These are phyloP conservation scores for Astrocystis sublimbata DNA, from an alignment of 495 filamentous ascomycete species.

Conservation along the genomic window DNA sequence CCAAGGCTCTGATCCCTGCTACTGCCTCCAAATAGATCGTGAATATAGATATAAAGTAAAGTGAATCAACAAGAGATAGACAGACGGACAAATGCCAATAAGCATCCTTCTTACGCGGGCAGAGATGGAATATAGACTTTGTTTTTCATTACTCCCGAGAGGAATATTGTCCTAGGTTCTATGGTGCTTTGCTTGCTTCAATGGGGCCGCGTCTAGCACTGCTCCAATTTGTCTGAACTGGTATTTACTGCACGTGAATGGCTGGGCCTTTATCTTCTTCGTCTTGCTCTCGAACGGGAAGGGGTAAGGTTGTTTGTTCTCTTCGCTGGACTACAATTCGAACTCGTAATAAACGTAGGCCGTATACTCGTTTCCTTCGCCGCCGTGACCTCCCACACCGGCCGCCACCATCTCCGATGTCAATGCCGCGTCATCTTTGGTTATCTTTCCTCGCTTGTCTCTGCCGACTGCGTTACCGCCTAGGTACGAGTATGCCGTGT, in stretches of 20 bases:
- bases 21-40: constrained; percentile 28
- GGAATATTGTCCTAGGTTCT: not conserved
- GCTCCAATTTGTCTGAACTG: not conserved
- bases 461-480: constrained; percentile 92
- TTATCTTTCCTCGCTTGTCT: constrained; percentile 89
- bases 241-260: not conserved
- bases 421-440: constrained; percentile 76
- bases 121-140: constrained; percentile 7
- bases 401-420: constrained; percentile 77
- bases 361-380: constrained; percentile 81
- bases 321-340: constrained; percentile 45
- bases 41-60: not conserved
- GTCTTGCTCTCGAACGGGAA: constrained; percentile 56
- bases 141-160: constrained; percentile 3
- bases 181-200: not conserved
- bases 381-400: constrained; percentile 56
- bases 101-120: too few species aligned
- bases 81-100: too few species aligned
- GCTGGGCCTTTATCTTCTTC: constrained; percentile 7
- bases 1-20: constrained; percentile 43
- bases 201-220: not conserved
- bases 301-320: constrained; percentile 29
- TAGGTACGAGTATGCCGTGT: constrained; percentile 84
- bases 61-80: not conserved
- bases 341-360: constrained; percentile 98